These are phyloP conservation scores for Erucastrum elatum DNA, from an alignment of 345 rosid species.

Conservation along the genomic window DNA sequence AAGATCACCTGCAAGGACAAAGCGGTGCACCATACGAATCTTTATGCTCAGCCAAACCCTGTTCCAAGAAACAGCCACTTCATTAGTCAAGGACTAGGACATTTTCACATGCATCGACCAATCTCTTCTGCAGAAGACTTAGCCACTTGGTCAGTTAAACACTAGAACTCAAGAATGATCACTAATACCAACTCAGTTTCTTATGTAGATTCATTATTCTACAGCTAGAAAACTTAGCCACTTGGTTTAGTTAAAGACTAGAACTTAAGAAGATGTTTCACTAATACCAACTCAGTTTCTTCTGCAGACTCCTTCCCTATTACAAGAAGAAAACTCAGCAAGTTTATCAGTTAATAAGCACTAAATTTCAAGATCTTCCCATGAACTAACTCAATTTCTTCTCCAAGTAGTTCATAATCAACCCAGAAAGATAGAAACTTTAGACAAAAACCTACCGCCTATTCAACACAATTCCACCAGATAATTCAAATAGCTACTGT, in stretches of 20 bases:
- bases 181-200: background rate
- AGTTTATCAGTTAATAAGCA: background rate
- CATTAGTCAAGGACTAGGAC: background rate
- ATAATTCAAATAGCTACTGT: background rate
- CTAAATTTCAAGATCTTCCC: background rate
- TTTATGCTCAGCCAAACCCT: constrained; percentile 96
- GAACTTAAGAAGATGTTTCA: background rate
- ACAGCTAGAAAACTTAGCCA: background rate
- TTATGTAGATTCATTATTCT: background rate
- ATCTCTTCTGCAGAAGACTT: background rate
- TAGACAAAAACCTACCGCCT: no score
- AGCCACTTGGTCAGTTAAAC: background rate
- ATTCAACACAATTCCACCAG: background rate
- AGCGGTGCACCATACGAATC: constrained; percentile 77
- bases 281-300: no score
- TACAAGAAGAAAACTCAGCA: no score
- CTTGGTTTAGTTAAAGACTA: background rate
- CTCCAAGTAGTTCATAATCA: background rate
- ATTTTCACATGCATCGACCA: background rate
- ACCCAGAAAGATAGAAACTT: no score
- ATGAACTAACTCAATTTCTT: background rate
- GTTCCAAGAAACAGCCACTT: background rate
- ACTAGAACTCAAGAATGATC: background rate
- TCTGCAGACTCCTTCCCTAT: no score
- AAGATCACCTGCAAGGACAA: constrained; percentile 39